Conservation (phyloP, 2,329 filamentous ascomycete species). For the Calonectria fujianensis region DNA sequence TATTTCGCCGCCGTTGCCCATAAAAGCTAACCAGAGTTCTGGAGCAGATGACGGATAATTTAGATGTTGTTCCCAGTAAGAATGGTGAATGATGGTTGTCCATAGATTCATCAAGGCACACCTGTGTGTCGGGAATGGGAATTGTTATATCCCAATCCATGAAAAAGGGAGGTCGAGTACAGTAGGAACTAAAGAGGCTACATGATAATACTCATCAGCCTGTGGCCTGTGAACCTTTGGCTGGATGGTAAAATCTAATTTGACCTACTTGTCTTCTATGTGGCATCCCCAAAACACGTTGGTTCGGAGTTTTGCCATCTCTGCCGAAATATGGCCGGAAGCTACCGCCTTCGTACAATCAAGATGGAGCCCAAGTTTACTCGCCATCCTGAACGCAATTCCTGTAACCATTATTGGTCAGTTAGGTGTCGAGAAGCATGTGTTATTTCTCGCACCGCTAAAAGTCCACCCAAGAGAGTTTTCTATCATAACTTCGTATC, state of each 20-base stretch:
- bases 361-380: conserved; percentile 5
- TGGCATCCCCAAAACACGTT: conserved; percentile 7
- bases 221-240: no score
- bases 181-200: conserved; percentile 4
- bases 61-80: neutral
- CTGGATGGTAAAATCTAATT: no score
- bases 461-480: conserved; percentile 6
- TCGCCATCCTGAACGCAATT: conserved; percentile 9
- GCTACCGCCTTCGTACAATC: neutral
- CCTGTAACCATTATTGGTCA: neutral
- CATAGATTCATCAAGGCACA: neutral
- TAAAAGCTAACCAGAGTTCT: neutral
- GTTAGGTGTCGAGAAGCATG: no score
- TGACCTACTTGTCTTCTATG: neutral
- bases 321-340: neutral
- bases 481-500: neutral
- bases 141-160: conserved; percentile 17
- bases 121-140: neutral
- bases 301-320: neutral
- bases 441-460: neutral
- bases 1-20: neutral
- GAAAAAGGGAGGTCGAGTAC: neutral
- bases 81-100: neutral
- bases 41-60: neutral
- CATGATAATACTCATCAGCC: neutral